Base-by-base conservation (phyloP, 495 filamentous ascomycete genomes). In the Cetradonia linearis region DNA sequence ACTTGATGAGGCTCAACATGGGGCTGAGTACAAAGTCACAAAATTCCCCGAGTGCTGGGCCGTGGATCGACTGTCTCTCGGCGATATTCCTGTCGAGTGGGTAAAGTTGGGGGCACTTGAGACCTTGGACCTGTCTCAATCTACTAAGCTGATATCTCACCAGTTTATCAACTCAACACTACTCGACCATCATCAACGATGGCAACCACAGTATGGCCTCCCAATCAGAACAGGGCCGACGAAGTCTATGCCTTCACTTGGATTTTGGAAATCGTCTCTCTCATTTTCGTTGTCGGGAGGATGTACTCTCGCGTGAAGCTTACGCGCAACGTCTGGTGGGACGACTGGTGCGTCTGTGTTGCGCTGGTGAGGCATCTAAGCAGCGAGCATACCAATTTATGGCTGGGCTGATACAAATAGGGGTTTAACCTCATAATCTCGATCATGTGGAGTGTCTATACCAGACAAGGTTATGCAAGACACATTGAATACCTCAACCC, bases 301-400 rank as follows among this genome's bases (percentile, higher is more conserved):
- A 68, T 81, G 30, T 81, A 71, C 46, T 79, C 79, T 46, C 76
- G 79, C 10, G 38, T 67, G 6, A 63, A 63, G 25, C 69, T 81
- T 57, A 61, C 77, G 30, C 72, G 70, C 23, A 77, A 71, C 42
- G 49, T 78, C 6, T 78, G 79, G 3, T 54, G 65, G 28, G 80
- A 83, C 70, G 79, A 83, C 64, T 77, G 73, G 49, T 70, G 78
- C 40, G 78, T 81, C 67, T 65, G 71, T 1, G 25, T 69, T 4
- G 70, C 78, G 46, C 69, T 77, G 66, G 76, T 78, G 62, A 57
- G 63, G 60, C 23, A 20, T 36, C 48, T 25, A n/a, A 33, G 18
- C 11, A n/a, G 1, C 14, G 7, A 50, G n/a, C 30, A 33, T 49
- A 30, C 2, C 0, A 6, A n/a, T 42, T 7, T 13, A 44, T n/a